Base-by-base conservation (phyloP, 768 basidiomycete species). In the Strobilomyces dryophilus region DNA sequence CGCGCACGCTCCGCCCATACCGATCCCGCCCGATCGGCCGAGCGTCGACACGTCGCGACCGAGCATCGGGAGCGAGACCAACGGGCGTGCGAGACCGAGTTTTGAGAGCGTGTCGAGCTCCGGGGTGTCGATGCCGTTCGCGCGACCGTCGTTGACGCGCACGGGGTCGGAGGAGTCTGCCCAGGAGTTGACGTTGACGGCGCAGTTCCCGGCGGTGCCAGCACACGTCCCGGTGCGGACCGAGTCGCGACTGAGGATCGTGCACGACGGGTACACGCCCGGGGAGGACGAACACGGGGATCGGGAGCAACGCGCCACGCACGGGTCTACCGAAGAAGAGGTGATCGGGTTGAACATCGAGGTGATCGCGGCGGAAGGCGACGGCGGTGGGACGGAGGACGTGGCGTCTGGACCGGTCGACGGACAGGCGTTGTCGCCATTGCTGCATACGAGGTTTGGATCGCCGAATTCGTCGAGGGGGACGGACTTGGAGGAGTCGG, bases 361-460 rank as follows among this genome's bases (percentile, higher is more conserved):
- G 39, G 56, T 58, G 42, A 43, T 58, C 21, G 56, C 51, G 42
- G 47, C n/a, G 34, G 46, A 47, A 20, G 49, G 48, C 17, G 53
- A 60, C 31, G 52, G 42, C n/a, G 53, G 20, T 12, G 47, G 37
- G 45, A 46, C 40, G 2, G 60, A 57, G 15, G 56, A 67, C 39
- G 44, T 49, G 20, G 31, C 46, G 26, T 46, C 47, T 6, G 27
- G 29, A 20, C 29, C 29, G 29, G 7, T 29, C 4, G 9, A 29
- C 29, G 29, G 29, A 9, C 29, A 29, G 49, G 47, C 20, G 34
- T 42, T 69, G 1, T 74, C 74, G 8, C 75, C 76, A 17, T 51
- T 76, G 8, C 59, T 76, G 39, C 74, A 76, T 60, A 69, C 75
- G 31, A 66, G 66, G 9, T 78, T 78, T 59, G 67, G 71, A 40